Base-by-base conservation (phyloP, 2,329 filamentous ascomycete genomes). In the Fusarium veterinarium region DNA sequence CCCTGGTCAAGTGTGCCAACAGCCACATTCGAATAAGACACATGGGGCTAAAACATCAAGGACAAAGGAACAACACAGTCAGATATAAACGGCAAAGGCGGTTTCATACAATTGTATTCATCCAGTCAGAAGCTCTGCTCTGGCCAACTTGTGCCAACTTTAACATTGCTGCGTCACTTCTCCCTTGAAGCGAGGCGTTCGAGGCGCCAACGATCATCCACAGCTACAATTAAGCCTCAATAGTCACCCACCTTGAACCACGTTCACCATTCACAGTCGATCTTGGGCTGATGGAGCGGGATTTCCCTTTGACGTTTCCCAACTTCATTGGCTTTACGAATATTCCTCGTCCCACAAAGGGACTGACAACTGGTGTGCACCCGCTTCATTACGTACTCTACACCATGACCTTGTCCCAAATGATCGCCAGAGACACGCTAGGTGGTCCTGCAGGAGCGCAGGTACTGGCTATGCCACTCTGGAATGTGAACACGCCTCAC, bases 311-410 rank as follows among this genome's bases (percentile, higher is more conserved):
- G 38, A 59, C 57, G 74, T 55, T 60, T 44, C 69, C 64, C 33
- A 44, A 55, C 31, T 74, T 51, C 58, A 66, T 76, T 71, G 66
- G 58, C 46, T 69, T 64, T 58, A 49, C 64, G 49, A 56, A 56
- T 46, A 66, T 67, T 48, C 38, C 59, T 69, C 57, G 71, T 69
- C 68, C 72, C 72, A 69, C 58, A 59, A 52, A 64, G 19, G 41
- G 60, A 68, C 51, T 75, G 73, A 72, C 72, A 74, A 63, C 64
- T 66, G 62, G 64, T 67, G 60, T 60, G 59, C 73, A 77, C 68
- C 49, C 66, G 73, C 58, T 71, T 64, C 71, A 72, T 77, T 76
- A 75, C 73, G 74, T 77, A 74, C 73, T 77, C 60, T 60, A 56
- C 67, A 60, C 65, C 66, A 37, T 56, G 48, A 48, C 52, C 46